Base-by-base conservation (phyloP, 2,329 filamentous ascomycete species). In the Leptodontidium sp. region DNA sequence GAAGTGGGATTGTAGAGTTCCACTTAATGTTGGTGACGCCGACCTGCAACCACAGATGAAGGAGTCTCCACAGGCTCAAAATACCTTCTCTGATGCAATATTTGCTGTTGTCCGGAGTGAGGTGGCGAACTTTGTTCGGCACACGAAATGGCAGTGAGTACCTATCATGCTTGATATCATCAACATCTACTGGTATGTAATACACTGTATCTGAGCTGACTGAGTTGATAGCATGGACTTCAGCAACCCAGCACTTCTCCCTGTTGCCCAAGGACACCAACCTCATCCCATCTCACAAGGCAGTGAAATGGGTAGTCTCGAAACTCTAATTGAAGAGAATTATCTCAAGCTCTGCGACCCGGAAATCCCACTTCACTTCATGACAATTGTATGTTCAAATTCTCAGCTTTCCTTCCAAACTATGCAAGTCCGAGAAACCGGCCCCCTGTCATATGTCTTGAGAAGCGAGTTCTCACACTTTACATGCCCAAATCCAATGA, bases 21-120 rank as follows among this genome's bases (percentile, higher is more conserved):
- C 87, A 1, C 82, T 88, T 62, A 90, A 90, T 72, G 84, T 89
- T 73, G 89, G 89, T 76, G 88, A 90, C 73, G 83, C 85, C 12
- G 87, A 90, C 72, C 79, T 90, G 4, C 84, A 88, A 72, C 74
- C 85, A 4, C 82, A 89, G 63, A 85, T 87, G 71, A 89, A 87
- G 74, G 86, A 86, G 55, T 75, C 82, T 0, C 87, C 86, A 0
- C 77, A 79, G 2, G 78, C 83, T 1, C 85, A 87, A 66, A 75
- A 75, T 5, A 85, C 84, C 1, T 81, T 86, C 4, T 90, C 87
- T 0, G 88, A 90, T 73, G 88, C 89, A 84, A 79, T 89, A 7
- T 90, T 90, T 73, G 81, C 83, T 15, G 81, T 90, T 12, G 84
- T 86, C 0, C 82, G 87, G 17, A 81, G 87, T 45, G 87, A 89